Evolutionary conservation across 768 basidiomycete species (phyloP), one percentile per base, ranked within the genome.

Genomic region (Obba rivulosa): DNA sequence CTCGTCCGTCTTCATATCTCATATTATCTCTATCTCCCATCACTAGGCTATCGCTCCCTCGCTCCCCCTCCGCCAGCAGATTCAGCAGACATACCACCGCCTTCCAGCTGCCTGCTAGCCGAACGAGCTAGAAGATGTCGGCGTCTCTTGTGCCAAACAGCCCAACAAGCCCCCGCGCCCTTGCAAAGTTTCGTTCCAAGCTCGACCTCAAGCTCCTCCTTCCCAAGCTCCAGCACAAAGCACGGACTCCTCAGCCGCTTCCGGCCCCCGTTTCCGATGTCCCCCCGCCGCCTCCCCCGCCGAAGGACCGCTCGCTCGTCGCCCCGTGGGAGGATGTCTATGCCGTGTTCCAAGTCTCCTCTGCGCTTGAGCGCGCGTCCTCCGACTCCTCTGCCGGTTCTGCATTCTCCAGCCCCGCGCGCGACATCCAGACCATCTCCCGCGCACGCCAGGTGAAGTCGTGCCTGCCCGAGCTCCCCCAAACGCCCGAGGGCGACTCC

Each of bases 121-220:
- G 28, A 31, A 13, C 28, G 13, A 31, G 7, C 28, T 31, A 31
- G 28, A 31, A 31, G 28, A 31, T 31, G 28, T 31, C 28, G 28
- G 28, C 28, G 28, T 13, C 28, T 31, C 28, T 31, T 13, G 5
- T 13, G 13, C 28, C 28, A 31, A 31, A 13, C 28, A 31, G 28
- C 13, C 28, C 28, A 13, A 13, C 28, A 31, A 31, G 28, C 28
- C 28, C 28, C 13, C 28, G 28, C 28, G n/a, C 35, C 38, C 49
- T 38, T 13, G 36, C 25, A 45, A 54, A 57, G 43, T 49, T 55
- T 22, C 50, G 57, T 22, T 52, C 57, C 9, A 57, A 55, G 42
- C 25, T 57, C 48, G 53, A 50, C 28, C 34, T 45, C 34, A 28
- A 14, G 14, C 34, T 53, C 13, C 43, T 50, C n/a, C 50, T 51